phyloP scores from a whole-genome alignment of 306 rosid genomes.

The Gleditsia sinensis region DNA sequence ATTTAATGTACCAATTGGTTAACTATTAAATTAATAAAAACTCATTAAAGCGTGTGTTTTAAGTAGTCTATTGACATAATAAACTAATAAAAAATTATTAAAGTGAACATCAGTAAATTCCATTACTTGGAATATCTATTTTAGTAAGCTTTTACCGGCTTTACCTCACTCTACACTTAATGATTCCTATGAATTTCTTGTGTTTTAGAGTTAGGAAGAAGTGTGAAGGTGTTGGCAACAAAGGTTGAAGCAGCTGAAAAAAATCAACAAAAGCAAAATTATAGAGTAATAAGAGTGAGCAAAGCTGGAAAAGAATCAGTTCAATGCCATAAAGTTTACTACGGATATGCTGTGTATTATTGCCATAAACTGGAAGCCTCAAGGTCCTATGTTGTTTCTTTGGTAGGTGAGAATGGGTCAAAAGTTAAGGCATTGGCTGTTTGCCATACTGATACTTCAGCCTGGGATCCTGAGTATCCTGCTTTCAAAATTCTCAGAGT shows the following conservation, averaged over 20 bases:
- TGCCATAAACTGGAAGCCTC: constrained; percentile 44
- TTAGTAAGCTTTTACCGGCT: too few species aligned
- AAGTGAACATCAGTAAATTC: too few species aligned
- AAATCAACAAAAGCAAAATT: constrained; percentile 35
- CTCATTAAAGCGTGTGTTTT: too few species aligned
- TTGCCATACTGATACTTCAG: constrained; percentile 52
- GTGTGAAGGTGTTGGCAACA: constrained; percentile 44
- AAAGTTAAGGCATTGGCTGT: constrained; percentile 48
- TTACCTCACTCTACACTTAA: too few species aligned
- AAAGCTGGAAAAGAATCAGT: constrained; percentile 37
- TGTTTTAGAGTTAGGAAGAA: too few species aligned
- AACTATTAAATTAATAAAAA: too few species aligned
- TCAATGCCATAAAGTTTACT: constrained; percentile 52
- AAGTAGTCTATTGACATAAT: too few species aligned
- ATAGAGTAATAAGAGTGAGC: constrained; percentile 37
- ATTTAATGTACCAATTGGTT: too few species aligned
- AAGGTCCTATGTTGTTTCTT: constrained; percentile 33
- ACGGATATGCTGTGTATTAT: constrained; percentile 56
- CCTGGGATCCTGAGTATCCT: constrained; percentile 53
- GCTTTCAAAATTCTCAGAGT: constrained; percentile 57
- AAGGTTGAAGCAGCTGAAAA: background rate
- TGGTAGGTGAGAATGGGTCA: constrained; percentile 47
- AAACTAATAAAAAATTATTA: too few species aligned
- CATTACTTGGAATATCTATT: too few species aligned
- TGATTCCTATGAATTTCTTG: too few species aligned